Base-by-base conservation (phyloP, 352 stramenopile genomes). In the Elongisporangium prolatum region DNA sequence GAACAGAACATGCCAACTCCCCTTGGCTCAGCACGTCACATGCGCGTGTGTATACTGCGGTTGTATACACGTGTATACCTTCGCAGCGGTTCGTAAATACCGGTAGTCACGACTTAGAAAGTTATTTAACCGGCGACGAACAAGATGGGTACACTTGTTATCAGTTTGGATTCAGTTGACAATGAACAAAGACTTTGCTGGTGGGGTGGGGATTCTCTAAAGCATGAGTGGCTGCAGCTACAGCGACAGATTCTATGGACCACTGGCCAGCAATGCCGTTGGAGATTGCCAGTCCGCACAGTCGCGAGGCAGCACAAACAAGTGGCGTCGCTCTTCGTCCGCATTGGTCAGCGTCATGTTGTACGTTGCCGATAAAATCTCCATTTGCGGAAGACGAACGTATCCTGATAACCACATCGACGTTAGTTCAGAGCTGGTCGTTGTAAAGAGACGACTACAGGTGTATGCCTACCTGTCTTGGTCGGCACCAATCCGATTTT, bases 281-380 rank as follows among this genome's bases (percentile, higher is more conserved):
- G 40, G n/a, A 21, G 24, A 20, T 54, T 77, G 71, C 78, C 76
- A 90, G 21, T 84, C 67, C 16, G 80, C 60, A 34, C 69, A 83
- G 38, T 89, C 74, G 20, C 73, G 68, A 3, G 83, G 83, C 22
- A 93, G 67, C 20, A 93, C 80, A 64, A 91, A 93, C 17, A 93
- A 54, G 60, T 93, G 80, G 21, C 76, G 80, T 17, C 80, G 77
- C 59, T 91, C 83, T 40, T 40, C 28, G 50, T 89, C 81, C 34
- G 77, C 74, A 57, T 80, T 86, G 14, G 71, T 80, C 49, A 75
- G 52, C 21, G 70, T 60, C 28, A 76, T 60, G 62, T 77, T 89
- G 69, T 86, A 76, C 49, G 79, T 90, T 52, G 86, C 61, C 49
- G 82, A 91, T 51, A 77, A 74, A 61, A 93, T 89, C 74, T 93